Evolutionary conservation across 2,329 filamentous ascomycete species (phyloP), one percentile per base, ranked within the genome.

Genomic region (Lecanoromycetidae sp.): DNA sequence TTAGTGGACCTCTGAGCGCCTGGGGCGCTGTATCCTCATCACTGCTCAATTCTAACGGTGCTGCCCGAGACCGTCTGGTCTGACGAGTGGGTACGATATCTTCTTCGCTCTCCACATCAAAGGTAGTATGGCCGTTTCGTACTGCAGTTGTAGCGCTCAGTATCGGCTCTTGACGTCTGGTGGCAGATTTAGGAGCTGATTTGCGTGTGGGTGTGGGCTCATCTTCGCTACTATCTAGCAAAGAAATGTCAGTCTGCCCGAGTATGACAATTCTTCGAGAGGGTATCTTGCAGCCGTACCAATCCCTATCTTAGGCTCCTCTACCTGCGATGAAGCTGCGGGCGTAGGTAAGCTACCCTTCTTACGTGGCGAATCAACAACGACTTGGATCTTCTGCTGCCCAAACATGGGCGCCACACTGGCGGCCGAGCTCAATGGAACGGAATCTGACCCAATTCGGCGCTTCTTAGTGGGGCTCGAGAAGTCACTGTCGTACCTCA

Each of bases 281-380:
- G n/a, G n/a, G n/a, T n/a, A n/a, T n/a, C n/a, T n/a, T n/a, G n/a
- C n/a, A n/a, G n/a, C n/a, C n/a, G n/a, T n/a, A n/a, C n/a, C n/a
- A n/a, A n/a, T n/a, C n/a, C n/a, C n/a, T n/a, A n/a, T n/a, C n/a
- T 35, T 23, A 7, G 17, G 13, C 7, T 17, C 27, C 12, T 50
- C 50, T 5, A 49, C 17, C 39, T 54, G 52, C 19, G 50, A 52
- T 7, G 52, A 54, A 8, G 52, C 34, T 32, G 42, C 45, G 19
- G 52, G 52, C n/a, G 52, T 54, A 17, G 50, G 50, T 35, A 51
- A 20, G 13, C 50, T 49, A 2, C n/a, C 20, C 10, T 20, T 35
- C 5, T 38, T 39, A 6, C 13, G 46, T n/a, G 46, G 33, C 22
- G 48, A 49, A 5, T 30, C 9, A 23, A 49, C 15, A 26, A 33